A percentile compares a stretch with the other conserved stretches of the same genome.
Conservation (phyloP, 2,329 filamentous ascomycete species). For the Gnomoniopsis sp. region DNA sequence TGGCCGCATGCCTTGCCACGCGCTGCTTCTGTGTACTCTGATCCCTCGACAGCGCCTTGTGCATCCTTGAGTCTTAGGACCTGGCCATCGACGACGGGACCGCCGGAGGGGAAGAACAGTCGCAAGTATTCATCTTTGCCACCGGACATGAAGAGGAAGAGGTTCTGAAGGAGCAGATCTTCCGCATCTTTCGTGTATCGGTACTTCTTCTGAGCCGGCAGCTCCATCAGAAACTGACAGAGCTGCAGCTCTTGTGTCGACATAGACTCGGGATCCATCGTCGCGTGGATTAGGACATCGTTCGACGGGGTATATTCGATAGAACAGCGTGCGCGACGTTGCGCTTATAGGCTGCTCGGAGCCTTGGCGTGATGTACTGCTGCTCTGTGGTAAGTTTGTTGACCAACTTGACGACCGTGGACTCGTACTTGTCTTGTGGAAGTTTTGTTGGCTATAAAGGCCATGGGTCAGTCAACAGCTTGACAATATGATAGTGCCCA, state of each 20-base stretch:
- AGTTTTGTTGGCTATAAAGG: background rate
- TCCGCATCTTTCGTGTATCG: constrained; percentile 72
- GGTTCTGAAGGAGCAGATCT: constrained; percentile 68
- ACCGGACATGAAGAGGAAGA: constrained; percentile 84
- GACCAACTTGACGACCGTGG: background rate
- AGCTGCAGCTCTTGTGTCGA: constrained; percentile 76
- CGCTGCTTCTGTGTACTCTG: constrained; percentile 90
- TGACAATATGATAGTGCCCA: background rate
- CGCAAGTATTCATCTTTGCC: constrained; percentile 70
- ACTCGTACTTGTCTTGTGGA: background rate
- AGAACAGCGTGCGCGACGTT: background rate
- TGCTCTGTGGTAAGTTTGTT: background rate
- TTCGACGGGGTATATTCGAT: background rate
- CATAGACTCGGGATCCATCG: constrained; percentile 49
- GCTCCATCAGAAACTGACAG: constrained; percentile 74
- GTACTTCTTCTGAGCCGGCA: constrained; percentile 70
- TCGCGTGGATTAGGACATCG: constrained; percentile 18
- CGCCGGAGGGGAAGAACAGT: constrained; percentile 78
- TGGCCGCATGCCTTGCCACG: constrained; percentile 93
- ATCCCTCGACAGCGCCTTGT: constrained; percentile 88
- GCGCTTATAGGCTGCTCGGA: background rate
- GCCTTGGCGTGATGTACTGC: background rate
- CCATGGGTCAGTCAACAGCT: background rate
- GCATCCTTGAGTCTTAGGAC: constrained; percentile 77
- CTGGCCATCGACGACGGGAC: constrained; percentile 49